Evolutionary conservation across 306 rosid genomes (phyloP), one percentile per base, ranked within the genome.

Genomic region (Prunus campanulata): DNA sequence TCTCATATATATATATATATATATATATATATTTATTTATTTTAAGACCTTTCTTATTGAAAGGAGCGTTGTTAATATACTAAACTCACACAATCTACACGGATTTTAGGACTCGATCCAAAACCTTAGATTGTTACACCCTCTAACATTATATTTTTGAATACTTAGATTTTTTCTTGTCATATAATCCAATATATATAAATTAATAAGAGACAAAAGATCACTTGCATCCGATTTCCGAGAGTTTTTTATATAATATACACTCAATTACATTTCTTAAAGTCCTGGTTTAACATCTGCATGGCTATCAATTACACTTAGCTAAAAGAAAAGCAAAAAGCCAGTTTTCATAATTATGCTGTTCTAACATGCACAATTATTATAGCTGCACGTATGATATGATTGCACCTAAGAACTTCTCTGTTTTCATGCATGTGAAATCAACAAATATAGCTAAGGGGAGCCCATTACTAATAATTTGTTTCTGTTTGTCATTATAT

Each of bases 281-380:
- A 39, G 44, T 39, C 44, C 9, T 39, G 44, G 44, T 39, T 39
- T 39, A 39, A 39, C 7, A 59, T 61, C 77, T 74, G 77, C 77
- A 74, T 74, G 77, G 69, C 59, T 3, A 61, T 74, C 69, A 25
- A 60, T 62, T 16, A 22, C 77, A 46, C 57, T 74, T 16, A 11
- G 19, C 27, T 10, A 5, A 25, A 16, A 50, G 61, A 72, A 14
- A 11, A 50, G 15, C 54, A 51, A 47, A 47, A 74, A 61, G 60
- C 48, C 9, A 59, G 16, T 18, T 27, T 6, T 18, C 48, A 47
- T 63, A 35, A 74, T 73, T 42, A 73, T 74, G 47, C 16, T 59
- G 47, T 74, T 62, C 47, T 47, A 60, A 49, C 77, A 47, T 74
- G 59, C 70, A 74, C 27, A 46, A 74, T 60, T 44, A 61, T 61